Evolutionary conservation across 1,284 basidiomycete genomes (phyloP).

Genomic region (Tremellales sp.): DNA sequence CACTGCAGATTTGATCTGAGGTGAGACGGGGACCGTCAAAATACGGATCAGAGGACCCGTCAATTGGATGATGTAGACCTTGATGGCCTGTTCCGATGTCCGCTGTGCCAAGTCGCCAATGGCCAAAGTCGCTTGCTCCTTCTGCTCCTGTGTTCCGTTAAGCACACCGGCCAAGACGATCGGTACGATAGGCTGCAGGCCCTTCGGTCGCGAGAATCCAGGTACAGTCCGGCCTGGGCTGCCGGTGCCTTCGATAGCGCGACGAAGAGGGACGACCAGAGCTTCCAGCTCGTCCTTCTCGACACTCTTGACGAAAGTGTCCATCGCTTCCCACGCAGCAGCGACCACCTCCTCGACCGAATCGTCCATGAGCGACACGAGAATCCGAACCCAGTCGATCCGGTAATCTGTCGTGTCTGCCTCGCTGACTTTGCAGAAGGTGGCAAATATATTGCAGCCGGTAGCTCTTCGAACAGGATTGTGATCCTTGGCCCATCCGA

Average conservation of each 20-base stretch:
- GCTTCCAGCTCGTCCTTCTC: constrained; percentile 91
- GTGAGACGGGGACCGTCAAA: constrained; percentile 78
- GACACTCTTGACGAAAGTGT: constrained; percentile 82
- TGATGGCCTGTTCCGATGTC: constrained; percentile 83
- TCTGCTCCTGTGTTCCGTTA: constrained; percentile 54
- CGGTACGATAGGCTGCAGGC: constrained; percentile 79
- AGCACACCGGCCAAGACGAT: constrained; percentile 78
- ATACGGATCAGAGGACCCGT: constrained; percentile 94
- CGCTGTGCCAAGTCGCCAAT: constrained; percentile 92
- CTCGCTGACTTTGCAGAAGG: constrained; percentile 74
- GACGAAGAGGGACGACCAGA: constrained; percentile 79
- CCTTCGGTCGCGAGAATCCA: constrained; percentile 85
- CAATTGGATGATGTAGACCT: constrained; percentile 92
- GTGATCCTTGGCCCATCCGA: constrained; percentile 82
- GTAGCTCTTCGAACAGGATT: constrained; percentile 67
- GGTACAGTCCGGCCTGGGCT: constrained; percentile 72
- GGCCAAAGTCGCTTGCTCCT: constrained; percentile 87
- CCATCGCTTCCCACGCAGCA: constrained; percentile 78
- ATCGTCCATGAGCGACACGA: constrained; percentile 83
- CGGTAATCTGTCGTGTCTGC: constrained; percentile 77
- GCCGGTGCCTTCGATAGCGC: constrained; percentile 82
- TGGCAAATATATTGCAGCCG: constrained; percentile 69
- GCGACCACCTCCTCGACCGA: constrained; percentile 67
- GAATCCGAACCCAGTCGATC: constrained; percentile 91
- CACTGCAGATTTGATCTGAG: constrained; percentile 86